phyloP scores from a whole-genome alignment of 1,139 yeast genomes.

The Dujonia santamariae region DNA sequence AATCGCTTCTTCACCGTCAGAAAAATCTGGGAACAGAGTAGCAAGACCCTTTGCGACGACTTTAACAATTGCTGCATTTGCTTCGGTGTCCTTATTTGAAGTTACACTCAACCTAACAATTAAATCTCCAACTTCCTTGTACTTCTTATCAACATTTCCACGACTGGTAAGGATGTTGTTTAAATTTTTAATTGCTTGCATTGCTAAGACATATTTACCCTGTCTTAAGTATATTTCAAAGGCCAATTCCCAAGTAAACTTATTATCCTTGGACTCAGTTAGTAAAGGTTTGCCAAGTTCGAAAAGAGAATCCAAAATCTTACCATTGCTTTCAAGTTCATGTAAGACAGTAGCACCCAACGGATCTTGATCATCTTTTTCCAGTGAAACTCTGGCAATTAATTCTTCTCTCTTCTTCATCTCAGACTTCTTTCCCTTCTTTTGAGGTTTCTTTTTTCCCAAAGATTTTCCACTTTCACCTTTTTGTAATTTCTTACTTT shows the following conservation, averaged over 20 bases:
- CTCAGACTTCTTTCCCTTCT: conserved; percentile 33
- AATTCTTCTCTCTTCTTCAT: conserved; percentile 36
- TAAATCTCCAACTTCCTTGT: conserved; percentile 21
- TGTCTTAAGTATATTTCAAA: conserved; percentile 38
- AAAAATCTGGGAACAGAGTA: conserved; percentile 31
- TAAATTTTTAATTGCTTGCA: conserved; percentile 42
- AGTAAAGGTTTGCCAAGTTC: conserved; percentile 30
- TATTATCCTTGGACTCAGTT: conserved; percentile 33
- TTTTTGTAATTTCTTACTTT: conserved; percentile 20
- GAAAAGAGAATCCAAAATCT: conserved; percentile 29
- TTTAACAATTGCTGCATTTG: conserved; percentile 42
- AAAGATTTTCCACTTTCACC: conserved; percentile 14
- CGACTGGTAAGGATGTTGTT: conserved; percentile 24
- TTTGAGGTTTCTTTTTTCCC: conserved; percentile 22
- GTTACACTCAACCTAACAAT: conserved; percentile 24
- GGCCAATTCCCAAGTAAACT: conserved; percentile 34
- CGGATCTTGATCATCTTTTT: conserved; percentile 47
- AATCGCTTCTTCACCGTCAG: conserved; percentile 10
- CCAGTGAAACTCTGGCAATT: conserved; percentile 40
- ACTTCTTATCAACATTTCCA: conserved; percentile 14
- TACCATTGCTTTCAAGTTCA: conserved; percentile 23
- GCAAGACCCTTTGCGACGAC: conserved; percentile 44
- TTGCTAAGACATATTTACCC: conserved; percentile 46
- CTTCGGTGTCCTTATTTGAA: conserved; percentile 23
- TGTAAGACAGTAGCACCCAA: conserved; percentile 40